A percentile compares a stretch with the other conserved stretches of the same genome.
These are phyloP conservation scores for Bondarzewia mesenterica DNA, from an alignment of 1,284 basidiomycete species.

Conservation along the genomic window DNA sequence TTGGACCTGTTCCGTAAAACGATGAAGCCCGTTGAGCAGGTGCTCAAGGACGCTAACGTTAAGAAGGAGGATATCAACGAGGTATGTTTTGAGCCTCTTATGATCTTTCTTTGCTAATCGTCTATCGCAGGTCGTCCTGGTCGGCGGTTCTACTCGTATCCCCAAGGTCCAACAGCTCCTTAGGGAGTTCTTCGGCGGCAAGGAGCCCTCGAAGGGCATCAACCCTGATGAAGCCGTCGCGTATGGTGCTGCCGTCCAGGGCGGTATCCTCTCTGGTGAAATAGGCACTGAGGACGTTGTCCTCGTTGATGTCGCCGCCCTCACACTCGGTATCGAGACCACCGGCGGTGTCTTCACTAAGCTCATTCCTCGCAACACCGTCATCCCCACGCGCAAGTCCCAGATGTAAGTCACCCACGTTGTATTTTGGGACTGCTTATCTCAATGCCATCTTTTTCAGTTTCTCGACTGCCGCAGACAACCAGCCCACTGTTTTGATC, in stretches of 20 bases:
- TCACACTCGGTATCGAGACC: constrained; percentile 96
- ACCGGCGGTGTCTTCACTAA: constrained; percentile 98
- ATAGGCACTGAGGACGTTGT: constrained; percentile 82
- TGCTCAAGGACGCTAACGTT: constrained; percentile 94
- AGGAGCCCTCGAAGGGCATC: constrained; percentile 89
- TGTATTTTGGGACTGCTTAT: not conserved
- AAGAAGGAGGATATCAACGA: constrained; percentile 98
- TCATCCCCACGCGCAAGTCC: constrained; percentile 95
- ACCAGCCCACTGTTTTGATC: constrained; percentile 88
- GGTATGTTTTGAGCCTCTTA: constrained; percentile 30
- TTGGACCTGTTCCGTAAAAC: constrained; percentile 99
- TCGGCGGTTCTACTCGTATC: constrained; percentile 98
- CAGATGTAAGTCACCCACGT: constrained; percentile 58
- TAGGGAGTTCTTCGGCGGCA: constrained; percentile 83
- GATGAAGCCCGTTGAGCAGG: constrained; percentile 99
- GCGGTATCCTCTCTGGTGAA: constrained; percentile 87
- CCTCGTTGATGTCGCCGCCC: constrained; percentile 92
- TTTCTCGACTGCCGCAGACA: constrained; percentile 95
- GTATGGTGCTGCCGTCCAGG: constrained; percentile 72
- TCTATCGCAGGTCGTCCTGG: constrained; percentile 60
- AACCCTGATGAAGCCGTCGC: constrained; percentile 76
- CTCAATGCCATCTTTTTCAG: constrained; percentile 22
- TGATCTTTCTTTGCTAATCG: not conserved
- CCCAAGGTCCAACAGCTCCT: constrained; percentile 97
- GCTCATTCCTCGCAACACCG: constrained; percentile 93